Evolutionary conservation across 2,329 filamentous ascomycete genomes (phyloP).

Genomic region (Elsinoe australis): DNA sequence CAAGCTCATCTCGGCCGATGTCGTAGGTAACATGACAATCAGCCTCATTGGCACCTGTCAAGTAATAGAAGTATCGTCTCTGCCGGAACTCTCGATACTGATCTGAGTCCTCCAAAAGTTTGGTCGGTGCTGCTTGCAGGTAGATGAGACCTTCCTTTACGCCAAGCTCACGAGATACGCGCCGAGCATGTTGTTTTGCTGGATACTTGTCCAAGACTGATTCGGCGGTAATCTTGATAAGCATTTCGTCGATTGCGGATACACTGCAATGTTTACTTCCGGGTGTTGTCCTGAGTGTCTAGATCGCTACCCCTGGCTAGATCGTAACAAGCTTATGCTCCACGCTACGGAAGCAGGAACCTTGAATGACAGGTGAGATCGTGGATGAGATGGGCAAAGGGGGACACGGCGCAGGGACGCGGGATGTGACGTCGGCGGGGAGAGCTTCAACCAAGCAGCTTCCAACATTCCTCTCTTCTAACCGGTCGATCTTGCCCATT

Average conservation of each 20-base stretch:
- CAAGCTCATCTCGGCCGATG: slow-evolving; percentile 62
- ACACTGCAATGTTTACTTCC: too few species aligned
- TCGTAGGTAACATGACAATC: slow-evolving; percentile 80
- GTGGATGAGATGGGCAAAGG: not conserved
- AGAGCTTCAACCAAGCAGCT: not conserved
- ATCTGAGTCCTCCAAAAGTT: slow-evolving; percentile 52
- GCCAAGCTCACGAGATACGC: slow-evolving; percentile 21
- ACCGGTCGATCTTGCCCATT: slow-evolving; percentile 17
- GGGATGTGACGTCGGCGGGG: slow-evolving; percentile 11
- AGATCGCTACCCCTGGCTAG: slow-evolving; percentile 7
- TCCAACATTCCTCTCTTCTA: slow-evolving; percentile 2
- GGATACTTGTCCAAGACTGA: slow-evolving; percentile 21
- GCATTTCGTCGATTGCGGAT: not conserved
- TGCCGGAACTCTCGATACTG: slow-evolving; percentile 51
- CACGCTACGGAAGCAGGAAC: slow-evolving; percentile 10
- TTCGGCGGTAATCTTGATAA: slow-evolving; percentile 15
- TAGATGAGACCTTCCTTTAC: slow-evolving; percentile 49
- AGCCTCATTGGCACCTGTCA: slow-evolving; percentile 74
- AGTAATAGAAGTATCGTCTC: slow-evolving; percentile 80
- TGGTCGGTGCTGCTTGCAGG: slow-evolving; percentile 45
- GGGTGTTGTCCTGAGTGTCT: not conserved
- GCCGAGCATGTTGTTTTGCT: slow-evolving; percentile 20
- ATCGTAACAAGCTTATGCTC: slow-evolving; percentile 5
- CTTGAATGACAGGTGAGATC: slow-evolving; percentile 5
- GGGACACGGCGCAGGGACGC: not conserved